phyloP scores from a whole-genome alignment of 2,329 filamentous ascomycete species.

The Leptographium galeiforme region DNA sequence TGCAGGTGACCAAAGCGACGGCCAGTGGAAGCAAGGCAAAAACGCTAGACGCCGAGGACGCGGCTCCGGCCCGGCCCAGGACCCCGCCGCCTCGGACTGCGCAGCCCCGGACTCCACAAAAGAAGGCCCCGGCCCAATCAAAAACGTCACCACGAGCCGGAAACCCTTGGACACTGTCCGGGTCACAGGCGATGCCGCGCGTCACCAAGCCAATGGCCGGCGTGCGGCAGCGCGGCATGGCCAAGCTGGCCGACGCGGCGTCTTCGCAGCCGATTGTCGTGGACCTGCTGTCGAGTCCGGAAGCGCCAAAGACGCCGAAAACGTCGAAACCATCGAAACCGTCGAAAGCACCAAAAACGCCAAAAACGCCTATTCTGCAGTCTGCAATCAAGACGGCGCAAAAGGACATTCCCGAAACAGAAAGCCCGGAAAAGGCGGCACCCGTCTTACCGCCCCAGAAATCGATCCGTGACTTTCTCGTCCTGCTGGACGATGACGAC shows the following conservation, averaged over 20 bases:
- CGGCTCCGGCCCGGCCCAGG: neutral
- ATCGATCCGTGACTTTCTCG: constrained; percentile 6
- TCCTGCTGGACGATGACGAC: neutral
- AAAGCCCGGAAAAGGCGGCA: neutral
- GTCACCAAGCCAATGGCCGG: neutral
- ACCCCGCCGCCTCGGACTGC: neutral
- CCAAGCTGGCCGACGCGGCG: neutral
- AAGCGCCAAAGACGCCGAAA: neutral
- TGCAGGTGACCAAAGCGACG: constrained; percentile 21
- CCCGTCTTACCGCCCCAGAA: neutral
- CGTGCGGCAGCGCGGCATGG: neutral
- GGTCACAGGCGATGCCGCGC: constrained; percentile 2
- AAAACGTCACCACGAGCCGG: neutral
- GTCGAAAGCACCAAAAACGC: neutral
- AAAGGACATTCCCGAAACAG: too few species aligned
- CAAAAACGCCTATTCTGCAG: neutral
- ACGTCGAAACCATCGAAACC: neutral
- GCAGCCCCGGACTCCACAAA: neutral
- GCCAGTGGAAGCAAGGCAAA: neutral
- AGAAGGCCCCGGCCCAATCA: too few species aligned
- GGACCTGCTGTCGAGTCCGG: constrained; percentile 4
- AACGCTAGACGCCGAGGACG: neutral
- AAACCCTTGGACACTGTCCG: constrained; percentile 6
- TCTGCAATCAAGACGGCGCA: too few species aligned
- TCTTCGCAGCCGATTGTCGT: neutral